Evolutionary conservation across 331 rosid species (phyloP), one percentile per base, ranked within the genome.

Genomic region (Acacia concinna): DNA sequence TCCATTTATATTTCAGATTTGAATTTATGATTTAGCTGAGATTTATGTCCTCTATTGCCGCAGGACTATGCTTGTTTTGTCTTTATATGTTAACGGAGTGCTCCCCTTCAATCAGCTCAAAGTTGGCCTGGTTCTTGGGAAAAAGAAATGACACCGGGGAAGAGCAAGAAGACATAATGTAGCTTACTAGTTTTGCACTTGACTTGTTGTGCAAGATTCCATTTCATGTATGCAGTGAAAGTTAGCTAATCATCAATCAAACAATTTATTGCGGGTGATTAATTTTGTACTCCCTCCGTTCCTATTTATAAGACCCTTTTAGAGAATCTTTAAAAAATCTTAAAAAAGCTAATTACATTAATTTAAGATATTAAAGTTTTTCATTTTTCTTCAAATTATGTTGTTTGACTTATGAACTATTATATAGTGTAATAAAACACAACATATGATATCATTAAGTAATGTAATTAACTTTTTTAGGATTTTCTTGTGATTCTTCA

Each of bases 11-110:
- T 64, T 46, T 60, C 10, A 34, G 38, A 11, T 74, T 54, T 49
- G 15, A 41, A 44, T 13, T 47, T 2, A 1, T 28, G 68, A 68
- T 63, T 82, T 28, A 44, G 51, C 30, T 65, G 15, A 51, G 3
- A 67, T 71, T 18, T 3, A n/a, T 15, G 70, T 66, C 56, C 60
- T 38, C 62, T 30, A 52, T 57, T 83, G 72, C 27, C 56, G 7
- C 92, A 94, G 97, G 98, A 68, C 77, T 94, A 28, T 93, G 97
- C 91, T 78, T 95, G 79, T 91, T 93, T 81, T 95, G 98, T 78
- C 83, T 95, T 18, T 87, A 90, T 90, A 87, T 88, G 93, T 56
- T 95, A 8, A 90, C 81, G 10, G 92, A 90, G 77, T 84, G 83
- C 84, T 85, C 90, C 79, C 85, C 84, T 74, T 65, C 91, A 20